These are phyloP conservation scores for Boletus rubescentipes DNA, from an alignment of 768 basidiomycete species.

Conservation along the genomic window DNA sequence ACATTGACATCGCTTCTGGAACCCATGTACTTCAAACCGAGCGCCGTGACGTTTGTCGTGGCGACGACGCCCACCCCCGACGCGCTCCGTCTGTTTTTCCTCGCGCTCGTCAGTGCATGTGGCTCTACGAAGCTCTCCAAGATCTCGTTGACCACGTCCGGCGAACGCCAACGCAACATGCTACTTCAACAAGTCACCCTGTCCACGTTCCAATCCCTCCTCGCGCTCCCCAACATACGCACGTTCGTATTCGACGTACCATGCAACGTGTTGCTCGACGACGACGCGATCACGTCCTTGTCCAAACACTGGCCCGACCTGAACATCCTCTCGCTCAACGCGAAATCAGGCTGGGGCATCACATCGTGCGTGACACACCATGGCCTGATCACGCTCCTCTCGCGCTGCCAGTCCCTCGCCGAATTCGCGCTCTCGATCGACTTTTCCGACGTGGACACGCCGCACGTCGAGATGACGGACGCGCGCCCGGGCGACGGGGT, in stretches of 20 bases:
- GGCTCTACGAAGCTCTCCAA: not conserved
- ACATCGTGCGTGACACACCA: constrained; percentile 18
- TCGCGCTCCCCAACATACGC: constrained; percentile 11
- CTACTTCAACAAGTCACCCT: constrained; percentile 7
- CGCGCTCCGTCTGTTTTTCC: constrained; percentile 22
- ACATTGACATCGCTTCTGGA: constrained; percentile 22
- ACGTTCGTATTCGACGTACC: constrained; percentile 17
- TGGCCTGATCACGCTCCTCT: constrained; percentile 24
- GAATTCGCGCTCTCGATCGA: constrained; percentile 22
- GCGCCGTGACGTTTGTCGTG: constrained; percentile 16
- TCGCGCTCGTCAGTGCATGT: constrained; percentile 17
- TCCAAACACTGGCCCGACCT: constrained; percentile 23
- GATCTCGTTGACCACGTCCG: constrained; percentile 11
- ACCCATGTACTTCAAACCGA: constrained; percentile 17
- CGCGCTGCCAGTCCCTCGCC: constrained; percentile 5
- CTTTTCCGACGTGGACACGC: constrained; percentile 18
- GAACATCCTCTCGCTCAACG: constrained; percentile 16
- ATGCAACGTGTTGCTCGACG: constrained; percentile 22
- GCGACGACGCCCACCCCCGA: constrained; percentile 9
- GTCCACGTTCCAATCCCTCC: constrained; percentile 19
- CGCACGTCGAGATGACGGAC: not conserved
- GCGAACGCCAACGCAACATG: not conserved
- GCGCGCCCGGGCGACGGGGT: constrained; percentile 12
- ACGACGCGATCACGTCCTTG: constrained; percentile 18
- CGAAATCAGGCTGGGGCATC: constrained; percentile 18